A percentile compares a stretch with the other conserved stretches of the same genome.
Conservation (phyloP, 1,284 basidiomycete species). For the Heterobasidion occidentale region DNA sequence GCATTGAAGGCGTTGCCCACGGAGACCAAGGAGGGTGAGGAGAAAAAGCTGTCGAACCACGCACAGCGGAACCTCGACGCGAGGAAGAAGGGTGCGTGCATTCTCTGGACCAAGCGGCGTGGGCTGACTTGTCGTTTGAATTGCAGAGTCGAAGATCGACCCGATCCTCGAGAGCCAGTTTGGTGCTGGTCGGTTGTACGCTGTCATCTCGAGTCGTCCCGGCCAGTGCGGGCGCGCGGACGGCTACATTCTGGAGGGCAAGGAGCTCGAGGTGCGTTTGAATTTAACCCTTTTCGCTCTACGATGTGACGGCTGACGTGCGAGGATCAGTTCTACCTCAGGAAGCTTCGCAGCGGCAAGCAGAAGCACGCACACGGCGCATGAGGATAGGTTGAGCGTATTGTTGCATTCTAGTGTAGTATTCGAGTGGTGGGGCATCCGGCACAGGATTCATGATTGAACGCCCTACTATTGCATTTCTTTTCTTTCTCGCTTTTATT, state of each 20-base stretch:
- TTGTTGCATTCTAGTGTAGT: conserved; percentile 4
- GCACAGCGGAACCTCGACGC: conserved; percentile 79
- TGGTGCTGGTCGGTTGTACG: conserved; percentile 84
- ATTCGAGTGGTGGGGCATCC: not conserved
- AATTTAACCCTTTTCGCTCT: conserved; percentile 1
- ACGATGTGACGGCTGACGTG: conserved; percentile 7
- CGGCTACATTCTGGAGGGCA: conserved; percentile 94
- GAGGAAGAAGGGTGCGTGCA: conserved; percentile 73
- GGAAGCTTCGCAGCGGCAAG: conserved; percentile 88
- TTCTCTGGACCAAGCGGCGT: not conserved
- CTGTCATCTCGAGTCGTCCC: conserved; percentile 84
- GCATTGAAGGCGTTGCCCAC: conserved; percentile 55
- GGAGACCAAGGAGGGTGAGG: conserved; percentile 38
- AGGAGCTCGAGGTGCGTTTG: conserved; percentile 81
- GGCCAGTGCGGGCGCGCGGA: conserved; percentile 93
- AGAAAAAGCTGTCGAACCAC: conserved; percentile 85
- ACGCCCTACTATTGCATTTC: not conserved
- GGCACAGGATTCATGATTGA: not conserved
- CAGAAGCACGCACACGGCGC: conserved; percentile 78
- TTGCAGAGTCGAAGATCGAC: conserved; percentile 82
- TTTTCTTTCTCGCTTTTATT: not conserved
- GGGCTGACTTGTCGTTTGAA: not conserved
- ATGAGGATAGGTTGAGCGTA: conserved; percentile 16
- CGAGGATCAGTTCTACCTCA: conserved; percentile 76
- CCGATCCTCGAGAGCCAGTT: conserved; percentile 81